A percentile compares a stretch with the other conserved stretches of the same genome.
Conservation (phyloP, 2,329 filamentous ascomycete species). For the Cylindrodendrum hubeiense region DNA sequence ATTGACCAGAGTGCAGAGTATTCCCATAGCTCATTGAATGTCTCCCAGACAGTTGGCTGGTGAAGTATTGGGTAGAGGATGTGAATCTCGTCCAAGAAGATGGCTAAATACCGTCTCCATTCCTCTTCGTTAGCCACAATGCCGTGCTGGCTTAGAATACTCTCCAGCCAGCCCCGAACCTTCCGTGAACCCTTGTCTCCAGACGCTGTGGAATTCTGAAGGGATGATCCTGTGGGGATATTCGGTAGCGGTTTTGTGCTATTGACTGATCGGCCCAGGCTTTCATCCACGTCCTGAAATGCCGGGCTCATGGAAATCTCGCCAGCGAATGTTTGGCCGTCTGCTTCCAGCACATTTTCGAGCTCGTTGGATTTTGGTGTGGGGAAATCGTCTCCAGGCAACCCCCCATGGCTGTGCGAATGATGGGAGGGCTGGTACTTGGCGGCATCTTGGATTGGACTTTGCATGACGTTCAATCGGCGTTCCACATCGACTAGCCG, state of each 20-base stretch:
- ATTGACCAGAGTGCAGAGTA: slow-evolving; percentile 21
- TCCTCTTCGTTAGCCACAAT: slow-evolving; percentile 27
- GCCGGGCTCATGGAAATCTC: slow-evolving; percentile 32
- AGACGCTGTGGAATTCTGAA: not conserved
- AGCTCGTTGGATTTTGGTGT: slow-evolving; percentile 20
- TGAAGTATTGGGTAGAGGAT: slow-evolving; percentile 30
- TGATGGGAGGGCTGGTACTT: not conserved
- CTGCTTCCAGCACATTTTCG: slow-evolving; percentile 26
- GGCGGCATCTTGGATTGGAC: not conserved
- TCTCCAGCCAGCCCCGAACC: slow-evolving; percentile 27
- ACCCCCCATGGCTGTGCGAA: slow-evolving; percentile 2
- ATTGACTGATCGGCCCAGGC: not conserved
- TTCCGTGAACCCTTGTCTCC: not conserved
- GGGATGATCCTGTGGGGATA: slow-evolving; percentile 11
- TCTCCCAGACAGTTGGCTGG: slow-evolving; percentile 29
- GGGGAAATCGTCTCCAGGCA: slow-evolving; percentile 7
- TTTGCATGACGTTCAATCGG: slow-evolving; percentile 17
- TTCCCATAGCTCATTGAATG: slow-evolving; percentile 34
- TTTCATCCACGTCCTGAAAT: slow-evolving; percentile 25
- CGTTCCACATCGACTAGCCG: slow-evolving; percentile 26
- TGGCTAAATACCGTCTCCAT: slow-evolving; percentile 27
- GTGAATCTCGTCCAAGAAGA: slow-evolving; percentile 32
- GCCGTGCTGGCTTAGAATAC: slow-evolving; percentile 21
- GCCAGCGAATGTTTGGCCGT: slow-evolving; percentile 35
- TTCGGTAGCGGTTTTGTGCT: slow-evolving; percentile 7